These are phyloP conservation scores for Boletus sp. DNA, from an alignment of 768 basidiomycete genomes.

Conservation along the genomic window DNA sequence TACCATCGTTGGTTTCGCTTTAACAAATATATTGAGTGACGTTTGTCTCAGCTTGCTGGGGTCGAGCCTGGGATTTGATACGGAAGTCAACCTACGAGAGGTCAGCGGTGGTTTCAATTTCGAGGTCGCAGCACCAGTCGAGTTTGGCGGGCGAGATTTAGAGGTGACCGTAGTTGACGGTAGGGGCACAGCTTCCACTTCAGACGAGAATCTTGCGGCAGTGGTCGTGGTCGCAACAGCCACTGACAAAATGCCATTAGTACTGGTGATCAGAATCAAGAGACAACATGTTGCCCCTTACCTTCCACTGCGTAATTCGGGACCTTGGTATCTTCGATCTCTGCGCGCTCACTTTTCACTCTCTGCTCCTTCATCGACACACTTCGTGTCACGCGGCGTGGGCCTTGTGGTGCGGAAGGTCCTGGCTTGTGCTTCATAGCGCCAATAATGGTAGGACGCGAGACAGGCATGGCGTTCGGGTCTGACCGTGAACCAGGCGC, in stretches of 20 bases:
- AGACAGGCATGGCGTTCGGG: neutral
- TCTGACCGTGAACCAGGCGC: neutral
- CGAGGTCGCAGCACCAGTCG: neutral
- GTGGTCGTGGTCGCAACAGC: neutral
- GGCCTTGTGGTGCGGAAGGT: slow-evolving; percentile 6
- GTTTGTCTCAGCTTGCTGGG: slow-evolving; percentile 23
- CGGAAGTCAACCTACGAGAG: slow-evolving; percentile 6
- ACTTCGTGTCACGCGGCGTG: slow-evolving; percentile 29
- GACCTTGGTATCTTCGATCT: neutral
- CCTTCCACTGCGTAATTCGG: neutral
- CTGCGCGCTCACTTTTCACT: neutral
- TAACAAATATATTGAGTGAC: slow-evolving; percentile 26
- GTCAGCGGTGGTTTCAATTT: slow-evolving; percentile 2
- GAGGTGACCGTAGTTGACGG: neutral
- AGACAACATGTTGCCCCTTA: neutral
- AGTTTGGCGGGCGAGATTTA: slow-evolving; percentile 11
- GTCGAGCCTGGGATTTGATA: slow-evolving; percentile 12
- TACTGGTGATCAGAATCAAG: neutral
- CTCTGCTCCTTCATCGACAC: slow-evolving; percentile 26
- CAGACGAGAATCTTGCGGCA: neutral
- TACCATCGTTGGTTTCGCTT: slow-evolving; percentile 1
- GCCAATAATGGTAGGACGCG: slow-evolving; percentile 1
- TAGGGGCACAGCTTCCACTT: neutral
- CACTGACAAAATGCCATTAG: slow-evolving; percentile 6
- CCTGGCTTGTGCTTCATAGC: slow-evolving; percentile 20